Evolutionary conservation across 495 filamentous ascomycete species (phyloP).

Genomic region (Penicillium parvum): DNA sequence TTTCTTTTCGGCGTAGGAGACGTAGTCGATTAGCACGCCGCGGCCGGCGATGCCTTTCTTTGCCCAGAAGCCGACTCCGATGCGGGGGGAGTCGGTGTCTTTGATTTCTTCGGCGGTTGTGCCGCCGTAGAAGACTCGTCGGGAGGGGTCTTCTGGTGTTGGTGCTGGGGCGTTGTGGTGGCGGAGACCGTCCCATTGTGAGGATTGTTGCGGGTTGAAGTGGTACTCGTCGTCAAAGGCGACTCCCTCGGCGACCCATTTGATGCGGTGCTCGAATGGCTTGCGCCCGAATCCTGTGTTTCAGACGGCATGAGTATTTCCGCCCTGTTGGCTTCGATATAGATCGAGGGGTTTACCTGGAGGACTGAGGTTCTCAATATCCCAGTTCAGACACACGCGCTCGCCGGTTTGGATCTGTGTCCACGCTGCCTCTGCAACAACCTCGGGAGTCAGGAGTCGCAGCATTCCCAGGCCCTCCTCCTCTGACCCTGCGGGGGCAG

Average conservation of each 20-base stretch:
- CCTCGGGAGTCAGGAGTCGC: slow-evolving; percentile 43
- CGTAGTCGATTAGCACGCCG: slow-evolving; percentile 53
- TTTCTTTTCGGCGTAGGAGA: slow-evolving; percentile 43
- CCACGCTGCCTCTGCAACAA: slow-evolving; percentile 44
- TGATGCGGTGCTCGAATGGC: slow-evolving; percentile 53
- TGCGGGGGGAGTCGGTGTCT: slow-evolving; percentile 47
- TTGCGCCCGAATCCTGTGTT: slow-evolving; percentile 51
- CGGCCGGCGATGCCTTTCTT: slow-evolving; percentile 52
- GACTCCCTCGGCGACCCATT: slow-evolving; percentile 43
- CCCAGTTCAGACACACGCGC: slow-evolving; percentile 49
- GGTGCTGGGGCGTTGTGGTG: slow-evolving; percentile 47
- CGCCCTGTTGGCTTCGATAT: too few species aligned
- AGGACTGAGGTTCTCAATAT: slow-evolving; percentile 45
- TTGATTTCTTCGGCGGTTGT: slow-evolving; percentile 49
- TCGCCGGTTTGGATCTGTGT: slow-evolving; percentile 47
- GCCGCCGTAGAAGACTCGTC: slow-evolving; percentile 50
- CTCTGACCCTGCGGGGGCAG: slow-evolving; percentile 36
- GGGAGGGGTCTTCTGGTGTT: slow-evolving; percentile 30
- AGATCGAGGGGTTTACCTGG: too few species aligned
- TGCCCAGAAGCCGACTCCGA: slow-evolving; percentile 47
- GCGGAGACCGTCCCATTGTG: slow-evolving; percentile 76
- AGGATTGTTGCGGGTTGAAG: slow-evolving; percentile 71
- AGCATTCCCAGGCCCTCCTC: slow-evolving; percentile 54
- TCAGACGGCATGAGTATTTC: too few species aligned
- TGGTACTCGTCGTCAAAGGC: slow-evolving; percentile 65